Conservation (phyloP, 2,329 filamentous ascomycete genomes). For the Aspergillus calidoustus region DNA sequence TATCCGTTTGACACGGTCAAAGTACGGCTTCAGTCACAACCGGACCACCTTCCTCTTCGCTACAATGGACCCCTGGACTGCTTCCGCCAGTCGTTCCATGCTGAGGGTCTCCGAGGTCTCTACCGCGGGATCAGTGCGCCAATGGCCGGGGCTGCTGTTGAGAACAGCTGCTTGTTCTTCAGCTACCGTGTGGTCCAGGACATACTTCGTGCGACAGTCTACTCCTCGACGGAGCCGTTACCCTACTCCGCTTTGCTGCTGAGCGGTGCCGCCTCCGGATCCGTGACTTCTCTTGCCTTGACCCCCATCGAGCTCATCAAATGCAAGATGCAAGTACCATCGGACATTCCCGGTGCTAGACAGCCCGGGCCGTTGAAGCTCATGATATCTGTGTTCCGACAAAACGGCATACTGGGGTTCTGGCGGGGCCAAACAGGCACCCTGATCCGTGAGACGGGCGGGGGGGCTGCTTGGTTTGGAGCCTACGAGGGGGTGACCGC, state of each 20-base stretch:
- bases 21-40: conserved; percentile 95
- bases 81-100: conserved; percentile 80
- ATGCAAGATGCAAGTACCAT: conserved; percentile 91
- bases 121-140: conserved; percentile 95
- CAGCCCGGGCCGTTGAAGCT: conserved; percentile 70
- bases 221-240: conserved; percentile 60
- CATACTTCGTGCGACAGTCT: conserved; percentile 67
- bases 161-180: conserved; percentile 91
- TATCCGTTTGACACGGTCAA: conserved; percentile 99
- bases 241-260: conserved; percentile 75
- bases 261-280: conserved; percentile 84
- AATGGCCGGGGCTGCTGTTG: conserved; percentile 84
- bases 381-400: conserved; percentile 77
- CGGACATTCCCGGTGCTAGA: conserved; percentile 42
- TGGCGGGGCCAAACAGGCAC: conserved; percentile 96
- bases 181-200: conserved; percentile 74
- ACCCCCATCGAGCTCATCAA: conserved; percentile 97
- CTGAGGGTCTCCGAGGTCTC: conserved; percentile 78
- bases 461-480: conserved; percentile 94
- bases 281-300: conserved; percentile 85
- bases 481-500: conserved; percentile 80
- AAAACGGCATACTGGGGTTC: conserved; percentile 83
- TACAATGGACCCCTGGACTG: conserved; percentile 91
- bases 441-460: conserved; percentile 89
- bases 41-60: conserved; percentile 76